Evolutionary conservation across 352 stramenopile genomes (phyloP), one percentile per base, ranked within the genome.

Genomic region (Phytophthora gonapodyides): DNA sequence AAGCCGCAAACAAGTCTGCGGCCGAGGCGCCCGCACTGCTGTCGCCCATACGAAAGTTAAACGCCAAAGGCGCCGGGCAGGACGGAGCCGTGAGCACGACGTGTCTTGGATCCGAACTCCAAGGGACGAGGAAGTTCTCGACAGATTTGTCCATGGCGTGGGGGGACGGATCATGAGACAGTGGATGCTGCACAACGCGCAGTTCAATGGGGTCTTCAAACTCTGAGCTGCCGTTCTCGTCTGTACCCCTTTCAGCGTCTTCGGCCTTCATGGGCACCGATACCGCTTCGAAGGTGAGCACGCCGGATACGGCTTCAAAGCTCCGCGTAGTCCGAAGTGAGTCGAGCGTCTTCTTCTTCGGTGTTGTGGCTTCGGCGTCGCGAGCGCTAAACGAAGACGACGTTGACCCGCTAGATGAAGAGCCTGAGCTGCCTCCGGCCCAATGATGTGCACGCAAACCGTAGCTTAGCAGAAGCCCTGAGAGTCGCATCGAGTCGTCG

Each of bases 371-470:
- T 33, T 74, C 69, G 53, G 38, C 46, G 46, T 77, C 69, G 19
- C 61, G 56, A 15, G 46, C 52, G 42, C 12, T 66, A n/a, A 46
- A 65, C 38, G 47, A 71, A 35, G 59, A 67, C 7, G 57, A 67
- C 4, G 33, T 35, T 30, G 64, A 76, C 4, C 58, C 56, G 34
- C 46, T 75, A 9, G 55, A 67, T 19, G 64, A 70, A 12, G 55
- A 63, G 6, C 58, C 34, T 2, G 58, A 64, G 46, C 31, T 65
- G 31, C 61, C 67, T 13, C 72, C 47, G 15, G 38, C 53, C 85
- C 85, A 94, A 42, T 91, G 79, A 49, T 95, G 87, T 10, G 87
- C 87, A 37, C 87, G 78, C n/a, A 95, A 67, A 1, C 87, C 87
- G 38, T 95, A 95, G 45, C 82, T 89, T 11, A 95, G 45, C 46